Percentiles rank a stretch among this genome's conserved stretches.
Conservation (phyloP, 257 asterid genomes). For the Lycium barbarum region DNA sequence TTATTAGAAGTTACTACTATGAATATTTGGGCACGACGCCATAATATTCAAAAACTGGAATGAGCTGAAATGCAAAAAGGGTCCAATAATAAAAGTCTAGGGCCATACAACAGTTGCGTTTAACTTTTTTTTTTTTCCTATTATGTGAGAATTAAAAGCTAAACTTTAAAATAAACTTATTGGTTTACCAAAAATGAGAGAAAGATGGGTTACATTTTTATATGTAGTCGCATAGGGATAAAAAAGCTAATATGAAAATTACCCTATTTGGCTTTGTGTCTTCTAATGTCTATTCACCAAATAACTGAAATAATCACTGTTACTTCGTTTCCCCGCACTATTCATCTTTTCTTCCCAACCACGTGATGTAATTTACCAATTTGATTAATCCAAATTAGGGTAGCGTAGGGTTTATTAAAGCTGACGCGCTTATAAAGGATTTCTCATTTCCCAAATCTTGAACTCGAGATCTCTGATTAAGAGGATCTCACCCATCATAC, state of each 20-base stretch:
- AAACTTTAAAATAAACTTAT: not conserved
- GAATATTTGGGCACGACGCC: slow-evolving; percentile 7
- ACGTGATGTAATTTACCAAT: not conserved
- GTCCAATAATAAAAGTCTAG: not conserved
- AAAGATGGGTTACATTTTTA: not conserved
- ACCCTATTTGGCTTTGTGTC: too few species aligned
- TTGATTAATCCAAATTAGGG: too few species aligned
- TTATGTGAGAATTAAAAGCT: not conserved
- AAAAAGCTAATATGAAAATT: not conserved
- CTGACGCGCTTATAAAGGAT: too few species aligned
- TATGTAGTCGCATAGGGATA: not conserved
- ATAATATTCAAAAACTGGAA: slow-evolving; percentile 13
- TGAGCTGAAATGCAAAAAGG: not conserved
- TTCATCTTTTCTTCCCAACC: not conserved
- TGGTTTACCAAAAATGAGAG: not conserved
- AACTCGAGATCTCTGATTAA: too few species aligned
- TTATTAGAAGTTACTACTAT: slow-evolving; percentile 30
- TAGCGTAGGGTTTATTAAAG: too few species aligned
- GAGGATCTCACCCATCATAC: too few species aligned
- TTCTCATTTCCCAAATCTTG: too few species aligned
- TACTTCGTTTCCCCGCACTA: not conserved
- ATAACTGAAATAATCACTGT: not conserved
- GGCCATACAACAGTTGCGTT: not conserved
- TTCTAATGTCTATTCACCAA: too few species aligned
- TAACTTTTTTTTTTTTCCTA: too few species aligned